Evolutionary conservation across 2,329 filamentous ascomycete genomes (phyloP), one percentile per base, ranked within the genome.

Genomic region (Venturia carpophila): DNA sequence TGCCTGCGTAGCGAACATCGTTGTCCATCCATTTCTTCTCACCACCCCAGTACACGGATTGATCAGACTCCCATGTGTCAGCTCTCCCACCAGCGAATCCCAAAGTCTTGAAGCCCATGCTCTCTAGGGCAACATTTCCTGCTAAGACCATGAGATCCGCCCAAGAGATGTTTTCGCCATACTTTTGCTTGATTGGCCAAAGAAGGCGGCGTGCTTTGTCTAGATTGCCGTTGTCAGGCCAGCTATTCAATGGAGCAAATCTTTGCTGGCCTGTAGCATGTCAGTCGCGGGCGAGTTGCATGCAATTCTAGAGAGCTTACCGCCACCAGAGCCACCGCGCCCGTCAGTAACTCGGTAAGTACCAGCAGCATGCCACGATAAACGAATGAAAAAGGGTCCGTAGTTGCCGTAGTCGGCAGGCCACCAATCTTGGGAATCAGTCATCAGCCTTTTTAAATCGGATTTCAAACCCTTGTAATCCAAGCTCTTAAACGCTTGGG

Each of bases 111-210:
- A 89, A 83, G 67, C 87, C 89, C 87, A 90, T 90, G 68, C 83
- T 84, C 78, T 92, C 89, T 68, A 92, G 82, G 60, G 88, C 88
- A 19, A 91, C 87, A 74, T 91, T 91, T 69, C 89, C 89, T 34
- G 87, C 83, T 62, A 91, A 82, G 65, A 91, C 80, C 60, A 88
- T 75, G 66, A 92, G 77, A 73, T 92, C 89, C 27, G 88, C 86
- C 89, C 89, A 92, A 0, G 89, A 91, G 76, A 92, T 88, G 80
- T 89, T 90, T 80, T 85, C 85, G 74, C 89, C 89, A 69, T 92
- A 92, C 82, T 92, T 92, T 71, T 90, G 88, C 83, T 92, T 92
- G 79, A 92, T 86, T 65, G 89, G 89, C 87, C 88, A 91, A 52
- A 92, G 79, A 64, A 92, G 83, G 68, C 89, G 88, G 65, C 89